Percentiles rank a stretch among this genome's conserved stretches.
These are phyloP conservation scores for Leccinum pachyderme DNA, from an alignment of 1,284 basidiomycete genomes.

Conservation along the genomic window DNA sequence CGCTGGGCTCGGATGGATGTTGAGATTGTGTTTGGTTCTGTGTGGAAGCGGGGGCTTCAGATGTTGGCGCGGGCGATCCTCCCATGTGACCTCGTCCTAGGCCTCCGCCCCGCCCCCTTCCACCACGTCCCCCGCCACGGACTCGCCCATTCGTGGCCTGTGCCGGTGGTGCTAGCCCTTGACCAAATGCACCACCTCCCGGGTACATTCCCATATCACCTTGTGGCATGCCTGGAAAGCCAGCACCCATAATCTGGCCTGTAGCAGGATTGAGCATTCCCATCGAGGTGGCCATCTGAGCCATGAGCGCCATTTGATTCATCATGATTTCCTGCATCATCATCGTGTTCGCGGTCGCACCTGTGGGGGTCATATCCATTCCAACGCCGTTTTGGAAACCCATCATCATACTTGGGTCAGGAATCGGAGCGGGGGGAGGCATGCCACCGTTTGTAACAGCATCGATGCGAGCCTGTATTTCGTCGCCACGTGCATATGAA, in stretches of 20 bases:
- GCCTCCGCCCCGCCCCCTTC: conserved; percentile 35
- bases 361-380: conserved; percentile 60
- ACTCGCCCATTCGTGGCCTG: conserved; percentile 34
- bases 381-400: conserved; percentile 46
- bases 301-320: conserved; percentile 84
- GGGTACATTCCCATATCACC: conserved; percentile 54
- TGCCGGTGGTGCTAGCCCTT: conserved; percentile 29
- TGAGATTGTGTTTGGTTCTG: conserved; percentile 24
- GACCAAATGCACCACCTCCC: conserved; percentile 38
- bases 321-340: conserved; percentile 82
- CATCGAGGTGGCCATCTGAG: conserved; percentile 74
- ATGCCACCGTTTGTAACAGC: conserved; percentile 58
- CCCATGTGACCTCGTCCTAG: conserved; percentile 28
- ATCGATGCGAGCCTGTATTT: conserved; percentile 76
- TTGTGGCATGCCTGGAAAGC: conserved; percentile 56
- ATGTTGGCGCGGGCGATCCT: conserved; percentile 22
- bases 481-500: conserved; percentile 47
- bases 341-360: conserved; percentile 52
- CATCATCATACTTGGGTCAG: conserved; percentile 62
- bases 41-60: conserved; percentile 24
- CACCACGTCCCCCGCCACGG: conserved; percentile 40
- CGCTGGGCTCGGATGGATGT: conserved; percentile 32
- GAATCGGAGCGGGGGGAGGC: conserved; percentile 40
- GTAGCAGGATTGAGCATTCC: conserved; percentile 62
- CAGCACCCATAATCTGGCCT: conserved; percentile 47